phyloP scores from a whole-genome alignment of 805 yeast species.

The Lachancea quebecensis region DNA sequence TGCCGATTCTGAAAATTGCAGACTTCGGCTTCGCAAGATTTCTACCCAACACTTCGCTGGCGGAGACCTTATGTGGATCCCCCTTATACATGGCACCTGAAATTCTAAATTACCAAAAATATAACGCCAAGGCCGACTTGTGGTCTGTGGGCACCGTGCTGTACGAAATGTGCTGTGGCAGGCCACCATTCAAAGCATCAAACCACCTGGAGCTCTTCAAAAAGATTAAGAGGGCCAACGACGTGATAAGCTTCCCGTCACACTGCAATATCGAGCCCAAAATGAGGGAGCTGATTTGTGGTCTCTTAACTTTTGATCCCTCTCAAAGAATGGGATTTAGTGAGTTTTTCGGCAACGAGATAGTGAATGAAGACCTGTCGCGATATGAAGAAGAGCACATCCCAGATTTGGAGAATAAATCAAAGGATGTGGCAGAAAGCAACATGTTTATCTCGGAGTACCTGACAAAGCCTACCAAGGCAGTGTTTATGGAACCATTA shows the following conservation, averaged over 20 bases:
- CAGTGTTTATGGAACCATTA: conserved; percentile 3
- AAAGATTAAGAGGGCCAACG: conserved; percentile 77
- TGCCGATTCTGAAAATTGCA: conserved; percentile 88
- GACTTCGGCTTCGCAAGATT: conserved; percentile 97
- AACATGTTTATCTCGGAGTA: conserved; percentile 80
- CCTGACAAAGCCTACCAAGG: conserved; percentile 34
- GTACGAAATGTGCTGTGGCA: conserved; percentile 94
- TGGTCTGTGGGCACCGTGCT: conserved; percentile 98
- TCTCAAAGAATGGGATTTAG: conserved; percentile 80
- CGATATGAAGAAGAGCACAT: conserved; percentile 30
- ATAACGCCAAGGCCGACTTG: conserved; percentile 93
- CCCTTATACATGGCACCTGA: conserved; percentile 99
- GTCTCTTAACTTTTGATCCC: conserved; percentile 76
- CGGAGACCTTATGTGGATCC: conserved; percentile 95
- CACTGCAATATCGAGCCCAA: conserved; percentile 57
- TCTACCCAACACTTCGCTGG: conserved; percentile 86
- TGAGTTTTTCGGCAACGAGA: conserved; percentile 75
- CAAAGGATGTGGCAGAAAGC: conserved; percentile 58
- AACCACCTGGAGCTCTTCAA: conserved; percentile 86
- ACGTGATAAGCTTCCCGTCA: conserved; percentile 69
- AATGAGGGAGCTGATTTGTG: conserved; percentile 63
- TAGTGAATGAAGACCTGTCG: conserved; percentile 49
- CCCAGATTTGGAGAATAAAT: conserved; percentile 56
- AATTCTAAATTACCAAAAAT: conserved; percentile 86
- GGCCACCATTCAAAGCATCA: conserved; percentile 90